Percentiles rank a stretch among this genome's conserved stretches.
Conservation (phyloP, 1,284 basidiomycete genomes). For the Pterulicium gracile region DNA sequence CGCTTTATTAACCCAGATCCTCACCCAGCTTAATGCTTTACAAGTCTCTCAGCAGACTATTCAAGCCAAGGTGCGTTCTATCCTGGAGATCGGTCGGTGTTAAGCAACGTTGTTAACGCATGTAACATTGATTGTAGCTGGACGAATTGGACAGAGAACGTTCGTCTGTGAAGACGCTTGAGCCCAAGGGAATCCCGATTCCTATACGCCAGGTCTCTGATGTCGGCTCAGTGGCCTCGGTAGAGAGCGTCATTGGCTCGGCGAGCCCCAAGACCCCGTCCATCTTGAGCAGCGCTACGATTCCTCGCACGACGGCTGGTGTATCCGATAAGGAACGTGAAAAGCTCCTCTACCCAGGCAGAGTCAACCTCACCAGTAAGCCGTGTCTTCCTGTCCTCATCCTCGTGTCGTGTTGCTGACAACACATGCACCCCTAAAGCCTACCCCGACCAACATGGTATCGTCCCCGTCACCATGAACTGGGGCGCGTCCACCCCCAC, state of each 20-base stretch:
- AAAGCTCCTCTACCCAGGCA: conserved; percentile 62
- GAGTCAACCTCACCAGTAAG: conserved; percentile 76
- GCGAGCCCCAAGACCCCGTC: neutral
- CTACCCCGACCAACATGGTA: conserved; percentile 45
- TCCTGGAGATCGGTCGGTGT: too few relatives aligned
- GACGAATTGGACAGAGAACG: conserved; percentile 12
- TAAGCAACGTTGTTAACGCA: too few relatives aligned
- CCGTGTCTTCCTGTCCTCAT: conserved; percentile 11
- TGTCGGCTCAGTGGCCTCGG: too few relatives aligned
- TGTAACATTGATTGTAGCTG: conserved; percentile 6
- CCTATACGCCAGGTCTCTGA: neutral
- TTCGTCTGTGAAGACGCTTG: conserved; percentile 14
- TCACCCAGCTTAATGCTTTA: conserved; percentile 55
- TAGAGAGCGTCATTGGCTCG: too few relatives aligned
- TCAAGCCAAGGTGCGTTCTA: conserved; percentile 61
- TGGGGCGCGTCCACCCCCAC: conserved; percentile 72
- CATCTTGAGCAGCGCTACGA: too few relatives aligned
- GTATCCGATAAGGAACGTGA: conserved; percentile 56
- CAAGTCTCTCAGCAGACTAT: conserved; percentile 64
- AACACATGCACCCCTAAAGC: conserved; percentile 14
- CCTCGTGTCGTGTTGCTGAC: conserved; percentile 1
- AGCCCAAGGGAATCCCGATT: neutral
- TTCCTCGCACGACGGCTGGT: conserved; percentile 9
- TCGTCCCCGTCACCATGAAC: conserved; percentile 65
- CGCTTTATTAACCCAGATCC: conserved; percentile 60